These are phyloP conservation scores for Solanum neorickii DNA, from an alignment of 257 asterid species.

Conservation along the genomic window DNA sequence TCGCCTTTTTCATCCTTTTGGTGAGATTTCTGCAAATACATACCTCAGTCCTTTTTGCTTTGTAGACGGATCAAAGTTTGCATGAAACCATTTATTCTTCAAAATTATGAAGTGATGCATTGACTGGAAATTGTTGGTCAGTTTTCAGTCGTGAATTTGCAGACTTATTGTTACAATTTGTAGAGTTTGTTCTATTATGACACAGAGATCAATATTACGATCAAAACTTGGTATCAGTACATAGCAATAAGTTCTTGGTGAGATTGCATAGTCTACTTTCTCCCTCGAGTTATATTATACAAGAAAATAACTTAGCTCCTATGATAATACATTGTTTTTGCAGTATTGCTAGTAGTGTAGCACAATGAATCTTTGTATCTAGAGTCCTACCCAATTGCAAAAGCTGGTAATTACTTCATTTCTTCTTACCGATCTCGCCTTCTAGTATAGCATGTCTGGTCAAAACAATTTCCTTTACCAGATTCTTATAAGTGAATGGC, in stretches of 20 bases:
- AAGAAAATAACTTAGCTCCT: neutral
- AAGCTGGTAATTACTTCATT: neutral
- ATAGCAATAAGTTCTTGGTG: neutral
- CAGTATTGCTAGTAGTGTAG: neutral
- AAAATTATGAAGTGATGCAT: neutral
- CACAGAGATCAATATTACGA: neutral
- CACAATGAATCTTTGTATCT: neutral
- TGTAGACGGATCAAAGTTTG: neutral
- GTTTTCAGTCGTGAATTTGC: neutral
- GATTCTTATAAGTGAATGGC: slow-evolving; percentile 76
- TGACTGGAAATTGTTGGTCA: neutral
- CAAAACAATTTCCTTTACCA: slow-evolving; percentile 84
- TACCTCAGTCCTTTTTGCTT: neutral
- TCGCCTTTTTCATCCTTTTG: neutral
- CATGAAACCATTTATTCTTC: neutral
- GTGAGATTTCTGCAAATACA: neutral
- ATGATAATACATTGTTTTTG: neutral
- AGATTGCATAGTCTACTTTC: neutral
- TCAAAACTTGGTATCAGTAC: neutral
- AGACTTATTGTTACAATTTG: neutral
- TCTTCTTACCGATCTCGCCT: slow-evolving; percentile 59
- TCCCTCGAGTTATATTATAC: neutral
- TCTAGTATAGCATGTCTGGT: slow-evolving; percentile 77
- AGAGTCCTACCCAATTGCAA: neutral
- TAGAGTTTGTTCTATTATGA: neutral